Percentiles rank a stretch among this genome's conserved stretches.
Conservation (phyloP, 2,329 filamentous ascomycete species). For the Epichloe typhina region DNA sequence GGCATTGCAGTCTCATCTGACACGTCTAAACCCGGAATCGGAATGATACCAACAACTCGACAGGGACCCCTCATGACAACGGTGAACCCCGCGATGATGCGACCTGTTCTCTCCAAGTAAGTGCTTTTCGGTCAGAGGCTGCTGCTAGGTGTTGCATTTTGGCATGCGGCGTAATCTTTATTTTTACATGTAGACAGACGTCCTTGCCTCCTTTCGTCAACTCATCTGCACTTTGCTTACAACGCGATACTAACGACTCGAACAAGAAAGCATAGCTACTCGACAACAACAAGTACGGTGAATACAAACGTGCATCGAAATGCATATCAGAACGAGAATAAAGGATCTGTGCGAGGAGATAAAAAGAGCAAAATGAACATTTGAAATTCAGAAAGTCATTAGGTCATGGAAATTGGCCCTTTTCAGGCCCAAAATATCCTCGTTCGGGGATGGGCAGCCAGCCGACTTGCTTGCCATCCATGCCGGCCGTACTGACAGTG, state of each 20-base stretch:
- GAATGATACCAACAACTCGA: background rate
- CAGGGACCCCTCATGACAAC: too few species aligned
- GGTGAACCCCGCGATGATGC: too few species aligned
- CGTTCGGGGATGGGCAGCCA: conserved; percentile 11
- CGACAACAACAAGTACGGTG: background rate
- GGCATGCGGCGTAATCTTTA: background rate
- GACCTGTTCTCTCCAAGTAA: too few species aligned
- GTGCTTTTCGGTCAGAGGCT: too few species aligned
- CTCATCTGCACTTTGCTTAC: background rate
- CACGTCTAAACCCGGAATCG: background rate
- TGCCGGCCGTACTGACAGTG: conserved; percentile 11
- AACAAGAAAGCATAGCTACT: background rate
- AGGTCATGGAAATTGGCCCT: conserved; percentile 10
- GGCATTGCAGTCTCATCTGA: too few species aligned
- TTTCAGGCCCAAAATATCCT: conserved; percentile 16
- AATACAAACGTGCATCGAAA: background rate
- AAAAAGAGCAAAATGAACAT: background rate
- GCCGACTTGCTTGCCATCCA: conserved; percentile 11
- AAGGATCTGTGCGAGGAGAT: too few species aligned
- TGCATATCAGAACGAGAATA: background rate
- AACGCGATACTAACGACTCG: background rate
- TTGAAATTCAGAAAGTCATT: background rate
- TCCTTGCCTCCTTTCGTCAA: background rate
- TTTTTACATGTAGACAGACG: background rate
- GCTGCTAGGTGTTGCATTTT: too few species aligned